These are phyloP conservation scores for Aspergillus novoparasiticus DNA, from an alignment of 2,329 filamentous ascomycete genomes.

Conservation along the genomic window DNA sequence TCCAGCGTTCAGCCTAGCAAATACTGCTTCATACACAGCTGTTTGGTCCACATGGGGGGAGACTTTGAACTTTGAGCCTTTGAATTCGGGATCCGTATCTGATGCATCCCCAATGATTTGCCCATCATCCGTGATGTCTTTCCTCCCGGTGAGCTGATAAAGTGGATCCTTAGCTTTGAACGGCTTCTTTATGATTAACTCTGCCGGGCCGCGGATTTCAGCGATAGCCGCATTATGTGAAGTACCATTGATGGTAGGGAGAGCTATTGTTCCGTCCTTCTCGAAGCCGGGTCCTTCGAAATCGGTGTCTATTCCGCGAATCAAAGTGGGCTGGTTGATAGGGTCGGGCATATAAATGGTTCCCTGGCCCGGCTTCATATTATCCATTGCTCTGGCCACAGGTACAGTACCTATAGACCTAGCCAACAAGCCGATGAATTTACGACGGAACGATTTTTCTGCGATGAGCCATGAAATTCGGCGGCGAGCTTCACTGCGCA, in stretches of 20 bases:
- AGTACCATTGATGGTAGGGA: constrained; percentile 80
- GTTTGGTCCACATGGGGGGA: constrained; percentile 94
- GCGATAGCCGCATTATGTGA: constrained; percentile 82
- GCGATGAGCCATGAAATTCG: constrained; percentile 92
- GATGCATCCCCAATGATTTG: constrained; percentile 60
- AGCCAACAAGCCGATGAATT: constrained; percentile 85
- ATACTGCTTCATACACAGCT: constrained; percentile 90
- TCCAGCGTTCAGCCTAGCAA: constrained; percentile 75
- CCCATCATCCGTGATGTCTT: constrained; percentile 69
- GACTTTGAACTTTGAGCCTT: constrained; percentile 81
- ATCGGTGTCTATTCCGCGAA: constrained; percentile 78
- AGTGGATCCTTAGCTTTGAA: constrained; percentile 78
- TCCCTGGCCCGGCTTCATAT: constrained; percentile 76
- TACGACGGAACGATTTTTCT: constrained; percentile 89
- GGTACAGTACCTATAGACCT: constrained; percentile 84
- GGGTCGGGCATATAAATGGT: constrained; percentile 88
- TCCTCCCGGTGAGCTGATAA: constrained; percentile 78
- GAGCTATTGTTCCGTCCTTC: constrained; percentile 78
- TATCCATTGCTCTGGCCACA: constrained; percentile 90
- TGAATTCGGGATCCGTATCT: constrained; percentile 60
- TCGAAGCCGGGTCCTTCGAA: constrained; percentile 74
- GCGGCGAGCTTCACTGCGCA: constrained; percentile 82
- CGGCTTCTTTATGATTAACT: constrained; percentile 82
- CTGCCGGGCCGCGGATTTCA: constrained; percentile 76
- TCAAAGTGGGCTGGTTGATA: constrained; percentile 76